These are phyloP conservation scores for Astraeus odoratus DNA, from an alignment of 768 basidiomycete species.

Conservation along the genomic window DNA sequence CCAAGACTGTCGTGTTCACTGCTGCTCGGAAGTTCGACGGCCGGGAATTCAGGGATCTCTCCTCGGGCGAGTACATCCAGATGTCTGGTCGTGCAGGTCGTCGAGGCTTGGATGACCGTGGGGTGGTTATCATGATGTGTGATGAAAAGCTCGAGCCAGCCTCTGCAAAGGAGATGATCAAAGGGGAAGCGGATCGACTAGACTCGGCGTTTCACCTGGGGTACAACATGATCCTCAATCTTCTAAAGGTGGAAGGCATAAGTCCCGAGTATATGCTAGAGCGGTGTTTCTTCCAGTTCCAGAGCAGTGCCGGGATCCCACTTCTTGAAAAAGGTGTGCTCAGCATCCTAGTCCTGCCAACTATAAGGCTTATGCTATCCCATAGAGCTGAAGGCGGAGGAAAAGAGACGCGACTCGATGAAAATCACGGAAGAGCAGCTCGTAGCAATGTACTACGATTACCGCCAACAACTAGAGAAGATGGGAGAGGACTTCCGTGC, in stretches of 20 bases:
- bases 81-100: conserved; percentile 99
- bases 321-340: conserved; percentile 70
- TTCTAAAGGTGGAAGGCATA: conserved; percentile 98
- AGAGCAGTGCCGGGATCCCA: conserved; percentile 90
- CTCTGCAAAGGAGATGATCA: conserved; percentile 94
- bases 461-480: conserved; percentile 87
- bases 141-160: conserved; percentile 95
- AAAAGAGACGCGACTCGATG: conserved; percentile 55
- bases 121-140: conserved; percentile 99
- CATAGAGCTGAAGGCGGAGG: conserved; percentile 69
- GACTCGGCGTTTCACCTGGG: conserved; percentile 98
- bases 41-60: conserved; percentile 86
- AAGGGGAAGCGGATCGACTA: conserved; percentile 92
- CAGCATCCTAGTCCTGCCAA: neutral
- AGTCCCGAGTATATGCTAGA: conserved; percentile 98
- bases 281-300: conserved; percentile 97
- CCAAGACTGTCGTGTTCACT: conserved; percentile 98
- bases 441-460: conserved; percentile 87
- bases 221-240: conserved; percentile 97
- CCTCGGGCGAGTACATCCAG: conserved; percentile 96
- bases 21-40: conserved; percentile 95
- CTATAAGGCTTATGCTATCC: conserved; percentile 4
- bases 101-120: conserved; percentile 95
- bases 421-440: conserved; percentile 78
- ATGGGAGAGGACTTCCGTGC: conserved; percentile 83